These are phyloP conservation scores for Wickerhamomyces rabaulensis DNA, from an alignment of 805 yeast species.

Conservation along the genomic window DNA sequence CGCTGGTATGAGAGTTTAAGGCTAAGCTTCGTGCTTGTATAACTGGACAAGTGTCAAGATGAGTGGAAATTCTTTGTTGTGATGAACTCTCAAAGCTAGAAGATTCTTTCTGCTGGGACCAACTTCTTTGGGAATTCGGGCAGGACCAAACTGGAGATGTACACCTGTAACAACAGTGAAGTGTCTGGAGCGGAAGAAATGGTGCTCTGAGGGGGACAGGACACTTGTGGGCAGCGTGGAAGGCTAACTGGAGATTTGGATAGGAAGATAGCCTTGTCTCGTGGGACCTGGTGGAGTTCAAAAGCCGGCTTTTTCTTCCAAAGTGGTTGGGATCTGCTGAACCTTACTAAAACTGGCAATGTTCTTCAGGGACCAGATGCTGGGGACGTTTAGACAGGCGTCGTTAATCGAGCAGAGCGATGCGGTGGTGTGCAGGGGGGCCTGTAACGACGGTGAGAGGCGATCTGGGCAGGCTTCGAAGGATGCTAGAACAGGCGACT, in stretches of 20 bases:
- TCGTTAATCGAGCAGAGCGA: neutral
- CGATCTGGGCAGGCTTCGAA: no score
- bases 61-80: neutral
- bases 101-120: neutral
- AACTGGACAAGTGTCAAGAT: neutral
- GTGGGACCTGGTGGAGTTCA: neutral
- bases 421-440: neutral
- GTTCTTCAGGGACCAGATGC: neutral
- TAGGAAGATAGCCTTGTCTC: no score
- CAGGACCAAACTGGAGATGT: neutral
- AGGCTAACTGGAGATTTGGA: neutral
- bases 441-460: no score
- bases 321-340: neutral
- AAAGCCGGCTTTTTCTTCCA: neutral
- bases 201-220: neutral
- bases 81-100: neutral
- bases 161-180: neutral
- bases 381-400: neutral
- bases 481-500: no score
- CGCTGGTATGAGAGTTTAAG: neutral
- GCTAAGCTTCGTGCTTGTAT: neutral
- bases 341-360: neutral
- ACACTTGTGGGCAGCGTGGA: neutral
- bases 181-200: neutral
- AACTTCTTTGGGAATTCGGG: neutral